Evolutionary conservation across 1,139 yeast genomes (phyloP).

Genomic region (Hemisphaericaspora lyxosophila): DNA sequence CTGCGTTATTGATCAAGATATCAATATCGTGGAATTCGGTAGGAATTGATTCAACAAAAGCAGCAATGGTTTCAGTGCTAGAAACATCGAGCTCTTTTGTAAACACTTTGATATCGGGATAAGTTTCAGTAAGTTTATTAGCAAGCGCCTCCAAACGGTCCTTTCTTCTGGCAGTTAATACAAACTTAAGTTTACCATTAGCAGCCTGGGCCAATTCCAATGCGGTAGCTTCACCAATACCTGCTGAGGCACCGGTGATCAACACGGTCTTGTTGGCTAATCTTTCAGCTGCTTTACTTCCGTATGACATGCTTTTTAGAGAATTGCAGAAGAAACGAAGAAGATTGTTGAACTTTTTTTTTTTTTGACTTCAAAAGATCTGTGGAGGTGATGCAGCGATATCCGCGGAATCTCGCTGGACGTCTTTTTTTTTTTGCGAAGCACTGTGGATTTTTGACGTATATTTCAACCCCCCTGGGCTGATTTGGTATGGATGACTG

Average conservation of each 20-base stretch:
- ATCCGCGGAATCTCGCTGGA: background rate
- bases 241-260: conserved; percentile 77
- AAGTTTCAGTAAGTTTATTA: conserved; percentile 23
- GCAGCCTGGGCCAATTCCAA: conserved; percentile 40
- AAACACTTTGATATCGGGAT: conserved; percentile 28
- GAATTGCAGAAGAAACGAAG: background rate
- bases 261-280: conserved; percentile 60
- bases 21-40: conserved; percentile 39
- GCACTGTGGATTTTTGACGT: background rate
- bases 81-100: conserved; percentile 36
- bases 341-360: background rate
- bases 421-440: background rate
- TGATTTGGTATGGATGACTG: too few relatives aligned
- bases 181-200: conserved; percentile 37
- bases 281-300: conserved; percentile 55
- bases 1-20: conserved; percentile 43
- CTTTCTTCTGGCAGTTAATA: conserved; percentile 44
- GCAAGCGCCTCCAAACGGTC: conserved; percentile 35
- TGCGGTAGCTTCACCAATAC: conserved; percentile 51
- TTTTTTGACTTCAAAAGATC: background rate
- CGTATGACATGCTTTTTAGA: conserved; percentile 43
- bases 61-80: conserved; percentile 32
- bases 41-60: conserved; percentile 33
- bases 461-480: too few relatives aligned
- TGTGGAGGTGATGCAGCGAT: background rate